Conservation (phyloP, 2,329 filamentous ascomycete species). For the Chrysoporthe cubensis region DNA sequence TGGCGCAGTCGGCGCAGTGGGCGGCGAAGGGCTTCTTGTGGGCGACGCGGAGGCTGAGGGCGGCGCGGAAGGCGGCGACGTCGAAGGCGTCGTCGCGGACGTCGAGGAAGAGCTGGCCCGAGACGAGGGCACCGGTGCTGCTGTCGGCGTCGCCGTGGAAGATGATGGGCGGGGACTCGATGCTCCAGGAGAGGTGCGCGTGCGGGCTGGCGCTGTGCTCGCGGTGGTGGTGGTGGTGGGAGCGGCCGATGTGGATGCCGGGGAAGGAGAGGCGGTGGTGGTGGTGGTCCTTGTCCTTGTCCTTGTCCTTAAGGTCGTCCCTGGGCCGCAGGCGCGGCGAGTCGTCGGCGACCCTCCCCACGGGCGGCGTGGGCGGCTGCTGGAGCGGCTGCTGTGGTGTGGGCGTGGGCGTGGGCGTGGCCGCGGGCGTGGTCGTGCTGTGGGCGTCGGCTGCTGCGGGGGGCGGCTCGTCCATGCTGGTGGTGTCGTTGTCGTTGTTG, state of each 20-base stretch:
- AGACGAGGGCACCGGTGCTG: slow-evolving; percentile 84
- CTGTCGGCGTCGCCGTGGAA: slow-evolving; percentile 76
- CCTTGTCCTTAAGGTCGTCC: slow-evolving; percentile 13
- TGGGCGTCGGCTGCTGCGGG: slow-evolving; percentile 20
- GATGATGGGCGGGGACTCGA: slow-evolving; percentile 86
- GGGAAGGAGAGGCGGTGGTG: slow-evolving; percentile 48
- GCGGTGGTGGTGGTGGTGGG: slow-evolving; percentile 44
- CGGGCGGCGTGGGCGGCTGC: slow-evolving; percentile 19
- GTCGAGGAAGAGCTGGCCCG: slow-evolving; percentile 76
- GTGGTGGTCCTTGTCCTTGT: slow-evolving; percentile 36
- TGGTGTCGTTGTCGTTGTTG: slow-evolving; percentile 17
- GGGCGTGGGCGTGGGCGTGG: slow-evolving; percentile 20
- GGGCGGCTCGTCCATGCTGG: slow-evolving; percentile 33
- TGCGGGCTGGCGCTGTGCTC: slow-evolving; percentile 38
- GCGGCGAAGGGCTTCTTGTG: slow-evolving; percentile 82
- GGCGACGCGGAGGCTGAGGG: slow-evolving; percentile 69
- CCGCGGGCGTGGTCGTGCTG: slow-evolving; percentile 16
- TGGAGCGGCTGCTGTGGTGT: slow-evolving; percentile 30
- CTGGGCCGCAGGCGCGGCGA: slow-evolving; percentile 25
- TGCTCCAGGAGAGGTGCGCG: slow-evolving; percentile 57
- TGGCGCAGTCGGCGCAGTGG: slow-evolving; percentile 78
- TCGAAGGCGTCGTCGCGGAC: slow-evolving; percentile 70
- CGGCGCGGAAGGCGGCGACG: slow-evolving; percentile 74
- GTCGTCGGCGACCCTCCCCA: slow-evolving; percentile 31
- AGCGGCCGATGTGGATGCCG: slow-evolving; percentile 46